These are phyloP conservation scores for Cryptosporidium bovis DNA, from an alignment of 169 alveolate species.

Conservation along the genomic window DNA sequence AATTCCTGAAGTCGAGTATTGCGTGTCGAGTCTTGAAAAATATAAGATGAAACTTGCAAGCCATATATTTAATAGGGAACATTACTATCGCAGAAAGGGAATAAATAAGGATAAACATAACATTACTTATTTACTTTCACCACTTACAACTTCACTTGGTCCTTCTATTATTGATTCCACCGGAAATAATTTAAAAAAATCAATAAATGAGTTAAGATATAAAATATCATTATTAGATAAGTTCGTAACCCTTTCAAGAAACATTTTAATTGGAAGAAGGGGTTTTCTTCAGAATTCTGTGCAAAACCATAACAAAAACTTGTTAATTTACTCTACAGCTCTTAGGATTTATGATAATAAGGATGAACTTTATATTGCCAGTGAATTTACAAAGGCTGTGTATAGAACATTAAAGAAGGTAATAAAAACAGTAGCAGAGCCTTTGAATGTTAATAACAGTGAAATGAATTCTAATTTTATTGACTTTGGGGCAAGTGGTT, in stretches of 20 bases:
- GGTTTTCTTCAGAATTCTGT: background rate
- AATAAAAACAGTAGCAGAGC: background rate
- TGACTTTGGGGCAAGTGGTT: conserved; percentile 41
- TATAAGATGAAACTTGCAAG: conserved; percentile 27
- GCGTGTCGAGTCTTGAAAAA: conserved; percentile 43
- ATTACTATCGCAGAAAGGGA: conserved; percentile 15
- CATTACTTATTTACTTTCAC: conserved; percentile 14
- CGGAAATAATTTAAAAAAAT: conserved; percentile 12
- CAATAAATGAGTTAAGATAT: conserved; percentile 14
- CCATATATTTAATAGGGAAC: conserved; percentile 27
- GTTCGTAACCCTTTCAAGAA: conserved; percentile 33
- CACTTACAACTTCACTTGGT: conserved; percentile 28
- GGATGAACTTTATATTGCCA: conserved; percentile 25
- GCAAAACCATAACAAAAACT: conserved; percentile 8
- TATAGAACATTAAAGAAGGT: conserved; percentile 28
- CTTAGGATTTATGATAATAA: conserved; percentile 36
- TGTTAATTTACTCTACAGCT: conserved; percentile 31
- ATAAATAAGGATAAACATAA: conserved; percentile 10
- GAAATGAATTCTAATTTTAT: conserved; percentile 4
- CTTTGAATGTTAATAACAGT: background rate
- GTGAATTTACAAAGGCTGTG: background rate
- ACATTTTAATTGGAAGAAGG: conserved; percentile 50
- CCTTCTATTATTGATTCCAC: conserved; percentile 29
- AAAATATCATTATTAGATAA: conserved; percentile 41
- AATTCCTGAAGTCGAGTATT: background rate